Conservation (phyloP, 352 stramenopile species). For the Halophytophthora polymorphica region DNA sequence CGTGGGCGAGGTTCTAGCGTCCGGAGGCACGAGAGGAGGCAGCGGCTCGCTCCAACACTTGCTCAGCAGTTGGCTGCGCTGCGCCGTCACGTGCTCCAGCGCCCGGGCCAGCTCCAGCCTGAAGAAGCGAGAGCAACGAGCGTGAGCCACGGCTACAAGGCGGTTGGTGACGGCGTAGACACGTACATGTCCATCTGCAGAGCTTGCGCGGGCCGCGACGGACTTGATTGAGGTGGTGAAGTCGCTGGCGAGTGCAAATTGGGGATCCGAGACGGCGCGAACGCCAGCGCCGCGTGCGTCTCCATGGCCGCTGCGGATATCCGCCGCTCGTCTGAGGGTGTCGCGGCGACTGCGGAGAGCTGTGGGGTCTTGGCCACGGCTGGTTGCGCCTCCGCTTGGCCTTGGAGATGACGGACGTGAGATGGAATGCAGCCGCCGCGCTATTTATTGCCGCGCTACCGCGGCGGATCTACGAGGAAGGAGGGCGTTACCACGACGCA, state of each 20-base stretch:
- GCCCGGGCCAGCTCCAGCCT: conserved; percentile 36
- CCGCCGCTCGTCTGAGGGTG: conserved; percentile 2
- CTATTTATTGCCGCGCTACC: conserved; percentile 18
- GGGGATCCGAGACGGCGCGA: conserved; percentile 25
- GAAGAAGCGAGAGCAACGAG: not conserved
- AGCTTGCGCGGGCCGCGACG: conserved; percentile 7
- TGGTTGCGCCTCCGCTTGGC: not conserved
- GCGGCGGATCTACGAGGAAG: too few species aligned
- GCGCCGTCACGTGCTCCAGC: conserved; percentile 33
- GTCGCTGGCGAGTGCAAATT: conserved; percentile 6
- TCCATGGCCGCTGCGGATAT: not conserved
- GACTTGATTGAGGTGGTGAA: conserved; percentile 4
- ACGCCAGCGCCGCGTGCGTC: conserved; percentile 17
- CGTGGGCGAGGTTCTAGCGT: not conserved
- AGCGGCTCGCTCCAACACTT: conserved; percentile 24
- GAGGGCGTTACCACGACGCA: too few species aligned
- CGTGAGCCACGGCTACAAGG: not conserved
- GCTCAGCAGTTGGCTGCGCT: conserved; percentile 28
- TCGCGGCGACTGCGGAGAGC: not conserved
- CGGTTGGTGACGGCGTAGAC: not conserved
- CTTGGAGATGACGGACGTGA: not conserved
- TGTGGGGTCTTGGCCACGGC: not conserved
- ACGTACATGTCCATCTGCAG: conserved; percentile 19
- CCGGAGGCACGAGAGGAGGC: conserved; percentile 7
- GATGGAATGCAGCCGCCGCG: not conserved